A percentile compares a stretch with the other conserved stretches of the same genome.
Evolutionary conservation across 208 protist genomes (phyloP).

Genomic region (Phytomonas sp.): DNA sequence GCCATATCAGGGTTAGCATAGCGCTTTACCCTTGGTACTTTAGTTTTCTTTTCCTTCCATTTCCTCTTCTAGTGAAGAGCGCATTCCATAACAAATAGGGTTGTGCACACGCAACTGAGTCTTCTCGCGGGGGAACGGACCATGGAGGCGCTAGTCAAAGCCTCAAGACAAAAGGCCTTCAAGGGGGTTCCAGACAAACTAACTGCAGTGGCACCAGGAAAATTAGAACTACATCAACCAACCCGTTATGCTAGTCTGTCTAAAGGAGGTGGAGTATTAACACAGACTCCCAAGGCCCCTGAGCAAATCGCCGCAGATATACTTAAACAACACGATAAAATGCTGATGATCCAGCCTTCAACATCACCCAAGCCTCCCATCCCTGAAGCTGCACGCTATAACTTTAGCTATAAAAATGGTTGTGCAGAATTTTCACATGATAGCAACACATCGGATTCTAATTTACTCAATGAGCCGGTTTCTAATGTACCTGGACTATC

Average conservation of each 20-base stretch:
- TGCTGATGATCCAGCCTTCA: neutral
- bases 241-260: neutral
- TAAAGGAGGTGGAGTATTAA: neutral
- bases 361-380: neutral
- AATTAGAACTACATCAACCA: neutral
- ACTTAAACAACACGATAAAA: neutral
- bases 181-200: constrained; percentile 62
- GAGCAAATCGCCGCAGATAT: neutral
- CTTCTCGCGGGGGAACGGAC: constrained; percentile 56
- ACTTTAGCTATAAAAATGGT: neutral
- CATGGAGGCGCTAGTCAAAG: constrained; percentile 41
- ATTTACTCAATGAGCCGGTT: neutral
- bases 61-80: neutral
- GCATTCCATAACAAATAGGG: constrained; percentile 14
- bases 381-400: neutral
- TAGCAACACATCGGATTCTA: neutral
- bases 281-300: neutral
- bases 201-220: constrained; percentile 24
- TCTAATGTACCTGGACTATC: neutral
- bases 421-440: neutral
- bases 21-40: neutral
- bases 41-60: constrained; percentile 9
- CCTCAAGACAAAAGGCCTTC: constrained; percentile 52
- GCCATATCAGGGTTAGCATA: neutral
- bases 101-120: constrained; percentile 37